These are phyloP conservation scores for Inosperma sp. DNA, from an alignment of 768 basidiomycete species.

Conservation along the genomic window DNA sequence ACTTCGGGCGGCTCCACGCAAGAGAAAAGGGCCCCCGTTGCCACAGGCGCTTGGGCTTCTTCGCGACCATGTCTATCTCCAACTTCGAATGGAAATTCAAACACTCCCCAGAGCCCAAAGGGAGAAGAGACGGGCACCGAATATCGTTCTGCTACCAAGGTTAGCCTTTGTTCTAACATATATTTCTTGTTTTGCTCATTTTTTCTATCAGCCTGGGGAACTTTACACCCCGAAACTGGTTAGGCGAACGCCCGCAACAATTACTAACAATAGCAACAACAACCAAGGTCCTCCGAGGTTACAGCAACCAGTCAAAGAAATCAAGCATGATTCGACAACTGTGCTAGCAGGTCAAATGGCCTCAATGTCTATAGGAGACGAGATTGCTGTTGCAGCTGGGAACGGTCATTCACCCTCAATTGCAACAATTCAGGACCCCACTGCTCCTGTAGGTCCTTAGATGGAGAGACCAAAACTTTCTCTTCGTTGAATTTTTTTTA, in stretches of 20 bases:
- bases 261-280: slow-evolving; percentile 15
- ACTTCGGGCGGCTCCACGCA: slow-evolving; percentile 38
- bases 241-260: slow-evolving; percentile 8
- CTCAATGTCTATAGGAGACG: slow-evolving; percentile 21
- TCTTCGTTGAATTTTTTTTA: neutral
- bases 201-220: slow-evolving; percentile 18
- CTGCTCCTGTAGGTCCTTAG: neutral
- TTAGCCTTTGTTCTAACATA: slow-evolving; percentile 6
- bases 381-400: slow-evolving; percentile 2
- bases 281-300: slow-evolving; percentile 13
- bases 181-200: slow-evolving; percentile 1
- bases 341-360: slow-evolving; percentile 20
- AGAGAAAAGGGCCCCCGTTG: slow-evolving; percentile 52
- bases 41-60: slow-evolving; percentile 70
- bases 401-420: neutral
- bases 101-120: slow-evolving; percentile 13
- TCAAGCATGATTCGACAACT: slow-evolving; percentile 11
- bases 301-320: slow-evolving; percentile 10
- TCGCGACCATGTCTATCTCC: slow-evolving; percentile 49
- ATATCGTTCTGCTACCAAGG: slow-evolving; percentile 11
- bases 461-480: slow-evolving; percentile 4
- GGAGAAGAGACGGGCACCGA: slow-evolving; percentile 14
- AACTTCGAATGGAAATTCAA: slow-evolving; percentile 14
- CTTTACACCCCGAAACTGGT: slow-evolving; percentile 21
- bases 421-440: neutral